Percentiles rank a stretch among this genome's conserved stretches.
These are phyloP conservation scores for Auricularia cornea DNA, from an alignment of 768 basidiomycete genomes.

Conservation along the genomic window DNA sequence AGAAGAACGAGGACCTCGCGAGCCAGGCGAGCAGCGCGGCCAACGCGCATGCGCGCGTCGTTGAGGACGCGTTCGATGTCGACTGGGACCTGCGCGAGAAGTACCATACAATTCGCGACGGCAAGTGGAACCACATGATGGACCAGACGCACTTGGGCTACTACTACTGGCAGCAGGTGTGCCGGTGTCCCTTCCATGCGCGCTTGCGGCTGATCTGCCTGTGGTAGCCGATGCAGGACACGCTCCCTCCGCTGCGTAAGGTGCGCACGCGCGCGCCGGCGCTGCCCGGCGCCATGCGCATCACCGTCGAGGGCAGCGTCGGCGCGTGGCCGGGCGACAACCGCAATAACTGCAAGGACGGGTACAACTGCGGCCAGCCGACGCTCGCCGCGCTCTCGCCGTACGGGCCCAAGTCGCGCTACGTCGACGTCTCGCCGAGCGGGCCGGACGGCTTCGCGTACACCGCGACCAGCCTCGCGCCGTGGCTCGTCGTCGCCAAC, in stretches of 20 bases:
- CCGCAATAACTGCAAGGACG: slow-evolving; percentile 42
- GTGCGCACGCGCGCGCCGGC: slow-evolving; percentile 49
- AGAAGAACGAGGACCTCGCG: slow-evolving; percentile 51
- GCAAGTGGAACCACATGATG: slow-evolving; percentile 46
- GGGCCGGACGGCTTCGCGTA: slow-evolving; percentile 52
- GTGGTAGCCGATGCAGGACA: slow-evolving; percentile 50
- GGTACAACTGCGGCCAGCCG: slow-evolving; percentile 42
- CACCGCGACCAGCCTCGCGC: slow-evolving; percentile 37
- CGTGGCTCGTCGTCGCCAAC: slow-evolving; percentile 46
- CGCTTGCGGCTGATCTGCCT: not conserved
- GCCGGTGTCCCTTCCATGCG: too few species aligned
- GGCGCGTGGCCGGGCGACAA: slow-evolving; percentile 70
- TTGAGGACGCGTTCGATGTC: slow-evolving; percentile 46
- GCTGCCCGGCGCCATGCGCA: slow-evolving; percentile 54
- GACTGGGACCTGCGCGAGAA: slow-evolving; percentile 54
- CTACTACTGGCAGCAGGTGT: slow-evolving; percentile 54
- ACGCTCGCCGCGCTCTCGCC: slow-evolving; percentile 43
- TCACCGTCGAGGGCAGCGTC: slow-evolving; percentile 49
- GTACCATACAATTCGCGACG: slow-evolving; percentile 51
- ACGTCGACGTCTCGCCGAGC: slow-evolving; percentile 54
- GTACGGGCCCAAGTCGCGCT: slow-evolving; percentile 46
- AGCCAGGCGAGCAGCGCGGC: slow-evolving; percentile 57
- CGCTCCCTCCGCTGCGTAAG: slow-evolving; percentile 46
- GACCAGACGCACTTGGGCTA: slow-evolving; percentile 63
- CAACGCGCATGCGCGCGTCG: slow-evolving; percentile 47